Evolutionary conservation across 2,329 filamentous ascomycete genomes (phyloP).

Genomic region (Ascocoryne sarcoides): DNA sequence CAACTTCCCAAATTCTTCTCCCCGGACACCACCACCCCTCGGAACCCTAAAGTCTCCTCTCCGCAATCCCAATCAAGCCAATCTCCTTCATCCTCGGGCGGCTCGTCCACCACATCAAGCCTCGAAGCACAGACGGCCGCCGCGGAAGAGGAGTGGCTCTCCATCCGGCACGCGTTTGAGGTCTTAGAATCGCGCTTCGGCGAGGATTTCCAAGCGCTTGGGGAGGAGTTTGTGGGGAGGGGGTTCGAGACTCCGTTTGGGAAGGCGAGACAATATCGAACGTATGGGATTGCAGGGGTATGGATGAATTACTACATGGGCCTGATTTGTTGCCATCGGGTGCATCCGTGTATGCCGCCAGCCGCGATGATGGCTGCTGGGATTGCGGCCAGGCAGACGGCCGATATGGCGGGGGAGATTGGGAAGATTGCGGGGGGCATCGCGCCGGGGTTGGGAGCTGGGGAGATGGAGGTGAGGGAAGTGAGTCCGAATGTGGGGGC

Average conservation of each 20-base stretch:
- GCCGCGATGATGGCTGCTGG: constrained; percentile 77
- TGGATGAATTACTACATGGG: constrained; percentile 86
- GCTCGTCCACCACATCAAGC: constrained; percentile 4
- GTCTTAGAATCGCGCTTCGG: constrained; percentile 58
- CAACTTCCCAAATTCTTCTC: constrained; percentile 27
- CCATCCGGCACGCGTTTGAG: constrained; percentile 63
- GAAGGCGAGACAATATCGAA: constrained; percentile 69
- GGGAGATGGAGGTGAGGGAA: constrained; percentile 51
- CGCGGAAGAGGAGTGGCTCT: constrained; percentile 58
- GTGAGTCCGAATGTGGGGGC: constrained; percentile 73
- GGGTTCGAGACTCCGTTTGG: constrained; percentile 71
- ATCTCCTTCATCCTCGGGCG: not conserved
- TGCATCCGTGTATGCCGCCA: constrained; percentile 85
- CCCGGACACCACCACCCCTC: constrained; percentile 7
- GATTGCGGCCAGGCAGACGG: constrained; percentile 65
- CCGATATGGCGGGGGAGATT: constrained; percentile 61
- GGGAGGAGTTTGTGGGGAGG: constrained; percentile 54
- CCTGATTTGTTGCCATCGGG: constrained; percentile 70
- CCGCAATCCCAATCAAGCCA: not conserved
- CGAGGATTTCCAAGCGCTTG: constrained; percentile 66
- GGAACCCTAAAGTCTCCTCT: constrained; percentile 15
- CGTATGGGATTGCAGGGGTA: constrained; percentile 76
- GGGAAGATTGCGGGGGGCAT: constrained; percentile 73
- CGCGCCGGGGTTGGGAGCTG: constrained; percentile 35
- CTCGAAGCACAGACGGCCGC: constrained; percentile 19